Conservation (phyloP, 768 basidiomycete genomes). For the Krasilnikovozyma curviuscula region DNA sequence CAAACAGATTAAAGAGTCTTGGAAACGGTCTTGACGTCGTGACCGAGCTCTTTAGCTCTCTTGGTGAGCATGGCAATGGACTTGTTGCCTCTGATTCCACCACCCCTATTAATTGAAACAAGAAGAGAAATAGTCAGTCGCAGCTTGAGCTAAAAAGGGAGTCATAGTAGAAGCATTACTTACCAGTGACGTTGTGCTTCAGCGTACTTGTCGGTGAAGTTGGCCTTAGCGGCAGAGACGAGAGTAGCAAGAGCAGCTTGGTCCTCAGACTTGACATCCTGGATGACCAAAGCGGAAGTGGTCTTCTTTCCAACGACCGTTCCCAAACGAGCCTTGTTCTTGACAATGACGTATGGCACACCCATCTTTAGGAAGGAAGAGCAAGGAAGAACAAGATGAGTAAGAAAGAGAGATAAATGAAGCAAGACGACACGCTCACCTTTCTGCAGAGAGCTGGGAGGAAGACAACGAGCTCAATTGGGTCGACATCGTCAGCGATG, state of each 20-base stretch:
- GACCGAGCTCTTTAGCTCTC: slow-evolving; percentile 76
- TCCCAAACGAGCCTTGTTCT: slow-evolving; percentile 92
- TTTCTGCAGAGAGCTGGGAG: slow-evolving; percentile 94
- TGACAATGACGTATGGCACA: slow-evolving; percentile 93
- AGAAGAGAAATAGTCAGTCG: too few relatives aligned
- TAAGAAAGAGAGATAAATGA: not conserved
- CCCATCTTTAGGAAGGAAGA: too few relatives aligned
- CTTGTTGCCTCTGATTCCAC: slow-evolving; percentile 87
- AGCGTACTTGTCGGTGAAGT: slow-evolving; percentile 91
- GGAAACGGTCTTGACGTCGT: slow-evolving; percentile 27
- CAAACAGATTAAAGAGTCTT: slow-evolving; percentile 23
- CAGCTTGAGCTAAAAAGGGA: too few relatives aligned
- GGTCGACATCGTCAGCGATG: slow-evolving; percentile 93
- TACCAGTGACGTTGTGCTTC: slow-evolving; percentile 79
- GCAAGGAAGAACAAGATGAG: not conserved
- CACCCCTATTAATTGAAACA: too few relatives aligned
- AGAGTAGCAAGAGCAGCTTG: slow-evolving; percentile 78
- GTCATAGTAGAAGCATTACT: too few relatives aligned
- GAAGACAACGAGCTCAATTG: slow-evolving; percentile 97
- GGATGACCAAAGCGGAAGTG: slow-evolving; percentile 68
- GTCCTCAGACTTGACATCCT: slow-evolving; percentile 91
- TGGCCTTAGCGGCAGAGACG: slow-evolving; percentile 83
- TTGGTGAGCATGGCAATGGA: slow-evolving; percentile 71
- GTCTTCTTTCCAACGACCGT: slow-evolving; percentile 99
- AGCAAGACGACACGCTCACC: slow-evolving; percentile 2